These are phyloP conservation scores for Hymenoscyphus scutula DNA, from an alignment of 2,329 filamentous ascomycete species.

Conservation along the genomic window DNA sequence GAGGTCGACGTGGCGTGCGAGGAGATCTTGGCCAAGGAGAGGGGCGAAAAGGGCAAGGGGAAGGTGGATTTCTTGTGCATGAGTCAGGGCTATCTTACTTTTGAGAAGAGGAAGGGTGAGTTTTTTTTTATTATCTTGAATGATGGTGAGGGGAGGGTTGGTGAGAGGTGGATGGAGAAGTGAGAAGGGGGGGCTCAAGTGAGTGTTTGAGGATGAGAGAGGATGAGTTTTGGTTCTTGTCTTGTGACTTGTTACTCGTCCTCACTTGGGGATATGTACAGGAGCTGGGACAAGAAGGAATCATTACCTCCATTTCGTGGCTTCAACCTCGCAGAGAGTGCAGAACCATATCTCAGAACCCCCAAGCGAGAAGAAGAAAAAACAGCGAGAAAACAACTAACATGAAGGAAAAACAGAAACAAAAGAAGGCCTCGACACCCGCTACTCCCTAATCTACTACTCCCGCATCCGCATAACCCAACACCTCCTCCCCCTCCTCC, in stretches of 20 bases:
- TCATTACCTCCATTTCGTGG: too few relatives aligned
- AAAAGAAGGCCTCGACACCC: constrained; percentile 33
- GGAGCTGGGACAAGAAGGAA: too few relatives aligned
- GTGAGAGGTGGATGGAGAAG: constrained; percentile 18
- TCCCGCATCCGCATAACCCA: constrained; percentile 34
- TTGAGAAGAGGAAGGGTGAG: not conserved
- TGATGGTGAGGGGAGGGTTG: constrained; percentile 30
- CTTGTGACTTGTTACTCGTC: too few relatives aligned
- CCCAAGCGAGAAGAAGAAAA: not conserved
- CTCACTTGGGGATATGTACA: too few relatives aligned
- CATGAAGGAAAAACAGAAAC: constrained; percentile 35
- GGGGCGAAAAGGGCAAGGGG: not conserved
- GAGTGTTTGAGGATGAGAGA: too few relatives aligned
- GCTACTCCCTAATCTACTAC: constrained; percentile 33
- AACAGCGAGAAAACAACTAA: constrained; percentile 32
- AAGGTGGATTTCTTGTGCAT: constrained; percentile 16
- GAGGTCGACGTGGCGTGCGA: not conserved
- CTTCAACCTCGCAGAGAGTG: too few relatives aligned
- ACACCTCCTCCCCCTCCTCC: constrained; percentile 31
- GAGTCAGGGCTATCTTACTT: not conserved
- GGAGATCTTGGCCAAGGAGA: not conserved
- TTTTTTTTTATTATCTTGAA: constrained; percentile 16
- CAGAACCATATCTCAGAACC: too few relatives aligned
- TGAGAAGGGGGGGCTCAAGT: not conserved
- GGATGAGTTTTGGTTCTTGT: too few relatives aligned